Conservation (phyloP, 768 basidiomycete species). For the Podaxis carcinomalis region DNA sequence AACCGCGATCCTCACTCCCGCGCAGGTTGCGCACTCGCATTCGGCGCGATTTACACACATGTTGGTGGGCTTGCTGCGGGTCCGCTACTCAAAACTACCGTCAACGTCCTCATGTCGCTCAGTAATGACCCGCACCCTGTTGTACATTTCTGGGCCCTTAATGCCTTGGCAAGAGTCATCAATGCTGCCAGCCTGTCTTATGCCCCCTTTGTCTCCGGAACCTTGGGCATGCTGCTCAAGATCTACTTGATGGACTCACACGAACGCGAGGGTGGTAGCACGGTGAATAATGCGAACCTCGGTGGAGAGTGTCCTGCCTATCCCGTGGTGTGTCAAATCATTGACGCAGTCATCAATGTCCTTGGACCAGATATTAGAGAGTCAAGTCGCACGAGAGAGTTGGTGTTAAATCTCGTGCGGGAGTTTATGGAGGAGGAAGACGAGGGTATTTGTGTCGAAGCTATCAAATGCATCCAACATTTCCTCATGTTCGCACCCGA, state of each 20-base stretch:
- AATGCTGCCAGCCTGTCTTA: constrained; percentile 91
- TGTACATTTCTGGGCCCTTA: constrained; percentile 92
- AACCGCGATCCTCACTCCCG: constrained; percentile 91
- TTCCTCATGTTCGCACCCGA: constrained; percentile 94
- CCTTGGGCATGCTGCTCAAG: constrained; percentile 86
- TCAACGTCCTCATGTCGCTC: constrained; percentile 92
- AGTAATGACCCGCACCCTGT: constrained; percentile 95
- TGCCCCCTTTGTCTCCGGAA: constrained; percentile 82
- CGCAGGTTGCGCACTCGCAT: constrained; percentile 90
- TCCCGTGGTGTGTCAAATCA: constrained; percentile 85
- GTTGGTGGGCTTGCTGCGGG: constrained; percentile 95
- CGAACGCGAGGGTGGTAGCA: constrained; percentile 83
- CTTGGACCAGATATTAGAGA: constrained; percentile 96
- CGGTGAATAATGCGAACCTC: constrained; percentile 74
- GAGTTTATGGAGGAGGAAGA: constrained; percentile 85
- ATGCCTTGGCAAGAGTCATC: constrained; percentile 81
- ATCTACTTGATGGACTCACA: constrained; percentile 88
- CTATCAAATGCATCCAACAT: constrained; percentile 94
- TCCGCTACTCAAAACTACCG: constrained; percentile 90
- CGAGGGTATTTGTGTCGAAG: constrained; percentile 86
- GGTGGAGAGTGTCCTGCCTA: constrained; percentile 91
- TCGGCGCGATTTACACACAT: constrained; percentile 86
- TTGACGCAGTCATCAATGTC: constrained; percentile 90
- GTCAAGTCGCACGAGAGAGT: constrained; percentile 67
- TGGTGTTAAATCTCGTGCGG: constrained; percentile 81